Percentiles rank a stretch among this genome's conserved stretches.
Conservation (phyloP, 768 basidiomycete species). For the Rubroboletus pulcherrimus region DNA sequence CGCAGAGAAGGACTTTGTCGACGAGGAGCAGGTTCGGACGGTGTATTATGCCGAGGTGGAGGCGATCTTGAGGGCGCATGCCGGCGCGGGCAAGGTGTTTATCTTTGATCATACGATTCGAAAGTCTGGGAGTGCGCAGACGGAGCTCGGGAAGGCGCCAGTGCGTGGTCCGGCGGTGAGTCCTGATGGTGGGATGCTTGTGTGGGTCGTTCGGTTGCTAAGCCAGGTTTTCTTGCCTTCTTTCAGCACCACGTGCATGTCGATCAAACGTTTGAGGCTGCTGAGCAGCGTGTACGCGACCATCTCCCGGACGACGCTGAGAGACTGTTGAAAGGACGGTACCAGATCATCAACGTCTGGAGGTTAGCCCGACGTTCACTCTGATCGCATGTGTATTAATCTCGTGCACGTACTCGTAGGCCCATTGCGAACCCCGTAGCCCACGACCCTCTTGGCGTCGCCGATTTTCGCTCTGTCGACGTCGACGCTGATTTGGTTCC, state of each 20-base stretch:
- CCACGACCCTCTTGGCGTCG: conserved; percentile 36
- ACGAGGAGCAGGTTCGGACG: too few relatives aligned
- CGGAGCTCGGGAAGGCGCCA: too few relatives aligned
- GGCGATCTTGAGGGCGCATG: too few relatives aligned
- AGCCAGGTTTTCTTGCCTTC: too few relatives aligned
- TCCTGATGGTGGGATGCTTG: too few relatives aligned
- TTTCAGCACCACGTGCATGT: conserved; percentile 37
- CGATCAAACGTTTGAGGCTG: conserved; percentile 38
- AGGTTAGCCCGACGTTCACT: conserved; percentile 14
- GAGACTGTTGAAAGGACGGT: conserved; percentile 35
- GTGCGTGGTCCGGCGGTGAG: too few relatives aligned
- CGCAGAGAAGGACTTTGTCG: too few relatives aligned
- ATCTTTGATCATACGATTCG: too few relatives aligned
- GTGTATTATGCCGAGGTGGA: background rate
- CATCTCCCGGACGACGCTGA: conserved; percentile 39
- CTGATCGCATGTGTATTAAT: background rate
- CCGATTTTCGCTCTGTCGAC: conserved; percentile 37
- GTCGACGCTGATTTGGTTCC: conserved; percentile 32
- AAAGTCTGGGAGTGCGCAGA: too few relatives aligned
- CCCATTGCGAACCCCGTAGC: conserved; percentile 35
- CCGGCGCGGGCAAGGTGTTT: too few relatives aligned
- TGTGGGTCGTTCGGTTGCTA: too few relatives aligned
- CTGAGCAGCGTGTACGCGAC: conserved; percentile 31
- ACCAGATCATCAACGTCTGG: conserved; percentile 44
- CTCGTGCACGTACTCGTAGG: background rate